Percentiles rank a stretch among this genome's conserved stretches.
These are phyloP conservation scores for Phytophthora ramorum DNA, from an alignment of 352 stramenopile species.

Conservation along the genomic window DNA sequence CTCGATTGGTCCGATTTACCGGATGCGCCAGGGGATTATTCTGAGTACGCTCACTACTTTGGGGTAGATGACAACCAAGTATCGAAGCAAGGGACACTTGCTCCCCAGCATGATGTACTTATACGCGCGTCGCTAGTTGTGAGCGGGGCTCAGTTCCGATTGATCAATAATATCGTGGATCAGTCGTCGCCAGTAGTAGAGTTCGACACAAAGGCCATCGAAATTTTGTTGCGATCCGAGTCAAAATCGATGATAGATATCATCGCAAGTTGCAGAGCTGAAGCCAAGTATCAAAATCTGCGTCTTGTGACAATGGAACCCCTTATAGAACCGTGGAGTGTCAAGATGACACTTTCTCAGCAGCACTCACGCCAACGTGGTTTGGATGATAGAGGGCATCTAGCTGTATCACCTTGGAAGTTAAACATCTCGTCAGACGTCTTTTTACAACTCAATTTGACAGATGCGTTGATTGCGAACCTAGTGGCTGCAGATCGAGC, in stretches of 20 bases:
- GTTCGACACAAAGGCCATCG: slow-evolving; percentile 55
- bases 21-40: slow-evolving; percentile 37
- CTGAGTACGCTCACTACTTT: slow-evolving; percentile 47
- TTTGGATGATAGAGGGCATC: slow-evolving; percentile 30
- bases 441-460: slow-evolving; percentile 81
- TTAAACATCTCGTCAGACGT: slow-evolving; percentile 68
- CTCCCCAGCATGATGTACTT: slow-evolving; percentile 31
- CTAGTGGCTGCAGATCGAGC: slow-evolving; percentile 77
- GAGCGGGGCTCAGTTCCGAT: slow-evolving; percentile 58
- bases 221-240: slow-evolving; percentile 40
- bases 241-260: slow-evolving; percentile 46
- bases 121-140: slow-evolving; percentile 42
- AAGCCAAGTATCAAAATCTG: slow-evolving; percentile 89
- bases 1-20: slow-evolving; percentile 52
- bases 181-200: slow-evolving; percentile 82
- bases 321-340: slow-evolving; percentile 82
- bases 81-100: slow-evolving; percentile 12
- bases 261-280: slow-evolving; percentile 47
- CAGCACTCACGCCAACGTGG: slow-evolving; percentile 16
- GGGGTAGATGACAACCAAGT: slow-evolving; percentile 24
- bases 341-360: slow-evolving; percentile 52
- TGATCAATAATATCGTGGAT: slow-evolving; percentile 88
- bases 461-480: slow-evolving; percentile 83
- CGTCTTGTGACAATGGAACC: slow-evolving; percentile 83
- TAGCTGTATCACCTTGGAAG: slow-evolving; percentile 47